These are phyloP conservation scores for Bipolaris zeicola DNA, from an alignment of 2,329 filamentous ascomycete species.

Conservation along the genomic window DNA sequence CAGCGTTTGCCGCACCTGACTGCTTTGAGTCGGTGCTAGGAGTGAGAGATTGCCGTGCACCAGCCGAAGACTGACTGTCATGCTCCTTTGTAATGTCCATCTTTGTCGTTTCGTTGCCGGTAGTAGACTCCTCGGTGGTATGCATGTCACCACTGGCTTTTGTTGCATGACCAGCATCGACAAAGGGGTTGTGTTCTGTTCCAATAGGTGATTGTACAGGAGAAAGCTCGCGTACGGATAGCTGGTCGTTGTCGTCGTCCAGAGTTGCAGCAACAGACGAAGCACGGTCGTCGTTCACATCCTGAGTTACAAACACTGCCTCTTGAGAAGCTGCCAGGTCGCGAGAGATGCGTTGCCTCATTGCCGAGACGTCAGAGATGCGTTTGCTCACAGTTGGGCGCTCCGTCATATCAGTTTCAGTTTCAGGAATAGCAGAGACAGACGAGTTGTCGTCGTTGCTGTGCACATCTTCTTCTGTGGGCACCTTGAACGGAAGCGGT, in stretches of 20 bases:
- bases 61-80: neutral
- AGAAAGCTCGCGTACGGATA: conserved; percentile 41
- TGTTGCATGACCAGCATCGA: neutral
- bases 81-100: neutral
- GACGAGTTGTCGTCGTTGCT: conserved; percentile 57
- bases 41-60: conserved; percentile 23
- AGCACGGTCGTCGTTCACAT: conserved; percentile 49
- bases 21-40: conserved; percentile 41
- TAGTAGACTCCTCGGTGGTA: neutral
- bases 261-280: conserved; percentile 60
- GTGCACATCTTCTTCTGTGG: conserved; percentile 51
- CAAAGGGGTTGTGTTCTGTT: conserved; percentile 15
- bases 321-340: conserved; percentile 45
- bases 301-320: conserved; percentile 37
- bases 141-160: neutral
- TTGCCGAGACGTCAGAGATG: conserved; percentile 39
- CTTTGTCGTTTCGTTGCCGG: neutral
- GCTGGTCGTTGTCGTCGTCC: conserved; percentile 62
- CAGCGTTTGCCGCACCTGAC: conserved; percentile 16
- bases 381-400: conserved; percentile 46
- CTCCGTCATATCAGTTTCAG: conserved; percentile 18
- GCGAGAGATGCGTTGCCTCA: conserved; percentile 29
- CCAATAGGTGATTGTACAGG: conserved; percentile 33
- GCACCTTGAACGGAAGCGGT: conserved; percentile 69
- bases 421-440: conserved; percentile 61